Percentiles rank a stretch among this genome's conserved stretches.
phyloP scores from a whole-genome alignment of 2,329 filamentous ascomycete species.

The Sclerotinia minor region DNA sequence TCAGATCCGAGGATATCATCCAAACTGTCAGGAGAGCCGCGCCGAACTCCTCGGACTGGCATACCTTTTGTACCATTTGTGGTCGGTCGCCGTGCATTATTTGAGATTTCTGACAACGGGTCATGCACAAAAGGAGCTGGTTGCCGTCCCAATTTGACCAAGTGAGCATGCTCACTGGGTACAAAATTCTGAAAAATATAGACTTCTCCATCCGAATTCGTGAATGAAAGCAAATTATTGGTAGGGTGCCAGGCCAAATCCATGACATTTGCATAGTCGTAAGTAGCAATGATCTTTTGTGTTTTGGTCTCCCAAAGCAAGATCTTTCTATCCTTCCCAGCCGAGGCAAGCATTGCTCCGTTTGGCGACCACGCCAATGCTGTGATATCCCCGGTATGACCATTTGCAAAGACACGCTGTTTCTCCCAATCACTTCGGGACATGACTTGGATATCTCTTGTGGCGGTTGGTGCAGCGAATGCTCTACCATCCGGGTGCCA shows the following conservation, averaged over 20 bases:
- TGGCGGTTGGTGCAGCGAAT: constrained; percentile 81
- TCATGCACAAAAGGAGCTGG: constrained; percentile 86
- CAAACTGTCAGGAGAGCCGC: constrained; percentile 71
- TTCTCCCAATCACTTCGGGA: constrained; percentile 89
- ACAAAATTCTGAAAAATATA: constrained; percentile 81
- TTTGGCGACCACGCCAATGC: constrained; percentile 93
- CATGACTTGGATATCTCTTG: constrained; percentile 79
- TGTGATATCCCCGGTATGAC: constrained; percentile 82
- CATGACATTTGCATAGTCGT: constrained; percentile 80
- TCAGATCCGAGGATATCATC: constrained; percentile 75
- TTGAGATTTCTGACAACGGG: constrained; percentile 67
- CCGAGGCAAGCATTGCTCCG: constrained; percentile 77
- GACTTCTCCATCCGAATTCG: constrained; percentile 87
- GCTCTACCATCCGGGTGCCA: constrained; percentile 97
- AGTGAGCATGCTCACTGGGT: constrained; percentile 55
- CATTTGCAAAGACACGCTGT: constrained; percentile 75
- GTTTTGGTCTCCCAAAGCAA: constrained; percentile 87
- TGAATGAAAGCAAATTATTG: constrained; percentile 86
- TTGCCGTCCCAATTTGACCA: constrained; percentile 62
- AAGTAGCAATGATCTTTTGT: constrained; percentile 74
- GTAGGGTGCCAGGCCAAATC: constrained; percentile 89
- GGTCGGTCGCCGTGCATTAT: constrained; percentile 59
- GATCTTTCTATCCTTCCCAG: constrained; percentile 67
- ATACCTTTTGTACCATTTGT: constrained; percentile 56
- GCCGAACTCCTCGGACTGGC: constrained; percentile 53